phyloP scores from a whole-genome alignment of 345 rosid genomes.

The Schrenkiella parvula region DNA sequence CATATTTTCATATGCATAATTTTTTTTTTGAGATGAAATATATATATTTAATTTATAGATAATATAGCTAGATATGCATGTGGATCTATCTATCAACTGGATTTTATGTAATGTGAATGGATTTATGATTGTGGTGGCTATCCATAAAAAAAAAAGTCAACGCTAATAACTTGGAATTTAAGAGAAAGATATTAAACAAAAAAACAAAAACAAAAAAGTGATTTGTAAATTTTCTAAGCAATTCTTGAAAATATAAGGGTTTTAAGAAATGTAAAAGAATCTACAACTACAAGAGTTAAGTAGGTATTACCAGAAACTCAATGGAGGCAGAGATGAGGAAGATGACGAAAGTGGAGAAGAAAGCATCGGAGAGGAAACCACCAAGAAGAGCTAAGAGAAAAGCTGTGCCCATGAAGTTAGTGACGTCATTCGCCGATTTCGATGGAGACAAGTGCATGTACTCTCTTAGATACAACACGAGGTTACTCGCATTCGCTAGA shows the following conservation, averaged over 20 bases:
- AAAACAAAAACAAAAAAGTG: neutral
- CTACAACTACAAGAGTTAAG: neutral
- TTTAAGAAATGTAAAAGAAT: neutral
- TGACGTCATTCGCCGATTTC: constrained; percentile 64
- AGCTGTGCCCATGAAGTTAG: constrained; percentile 87
- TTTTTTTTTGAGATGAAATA: neutral
- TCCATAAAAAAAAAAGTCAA: constrained; percentile 19
- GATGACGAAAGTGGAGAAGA: constrained; percentile 58
- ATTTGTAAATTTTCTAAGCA: neutral
- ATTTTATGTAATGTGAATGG: constrained; percentile 26
- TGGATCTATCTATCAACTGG: constrained; percentile 18
- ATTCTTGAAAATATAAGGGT: neutral
- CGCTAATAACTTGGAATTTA: constrained; percentile 26
- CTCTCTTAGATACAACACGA: constrained; percentile 56
- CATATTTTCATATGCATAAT: neutral
- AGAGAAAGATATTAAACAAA: neutral
- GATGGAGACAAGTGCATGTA: constrained; percentile 72
- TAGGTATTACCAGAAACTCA: constrained; percentile 57
- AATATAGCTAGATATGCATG: constrained; percentile 6
- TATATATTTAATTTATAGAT: neutral
- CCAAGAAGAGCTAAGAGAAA: constrained; percentile 80
- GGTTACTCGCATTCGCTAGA: constrained; percentile 78
- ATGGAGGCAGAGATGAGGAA: constrained; percentile 59
- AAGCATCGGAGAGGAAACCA: constrained; percentile 76
- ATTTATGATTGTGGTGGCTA: constrained; percentile 26